Evolutionary conservation across 169 alveolate species (phyloP), one percentile per base, ranked within the genome.

Genomic region (Plasmodium fragile): DNA sequence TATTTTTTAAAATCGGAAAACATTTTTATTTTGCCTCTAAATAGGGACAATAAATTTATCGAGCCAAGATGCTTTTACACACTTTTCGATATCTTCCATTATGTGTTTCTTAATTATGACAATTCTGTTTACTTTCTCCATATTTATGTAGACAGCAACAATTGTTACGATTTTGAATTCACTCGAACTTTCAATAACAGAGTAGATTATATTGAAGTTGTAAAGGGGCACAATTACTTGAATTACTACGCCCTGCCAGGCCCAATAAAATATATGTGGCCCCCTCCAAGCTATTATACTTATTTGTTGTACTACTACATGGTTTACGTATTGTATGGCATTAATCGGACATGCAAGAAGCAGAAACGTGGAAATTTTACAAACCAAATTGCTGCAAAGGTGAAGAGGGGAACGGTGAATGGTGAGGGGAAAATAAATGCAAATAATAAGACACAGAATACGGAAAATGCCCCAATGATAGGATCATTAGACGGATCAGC

Each of bases 241-340:
- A 43, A 18, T 52, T 80, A 91, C 77, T 91, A 71, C 75, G 81
- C 94, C 39, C 55, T 91, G 11, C 94, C 94, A 3, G 34, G 81
- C 8, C 92, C 92, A 16, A 91, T 91, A 45, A 79, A 91, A 80
- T 52, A 91, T 70, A 75, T 91, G 43, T 91, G 94, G 94, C 94
- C 94, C 7, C 13, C 18, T 18, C 78, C 83, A 22, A 32, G 71
- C 7, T 91, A 80, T 81, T 81, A 91, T 39, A 91, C 83, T 10
- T 81, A 91, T 81, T 32, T 91, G 59, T 53, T 91, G 7, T 91
- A 91, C 81, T 52, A 79, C 36, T 91, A 91, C 45, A 10, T 69
- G 4, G 45, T 70, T 45, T 91, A 80, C 36, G 32, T 53, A 16
- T 22, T 91, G 55, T 91, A 91, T 41, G 53, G 75, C 16, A 80